phyloP scores from a whole-genome alignment of 768 basidiomycete genomes.

The Daedalea quercina region DNA sequence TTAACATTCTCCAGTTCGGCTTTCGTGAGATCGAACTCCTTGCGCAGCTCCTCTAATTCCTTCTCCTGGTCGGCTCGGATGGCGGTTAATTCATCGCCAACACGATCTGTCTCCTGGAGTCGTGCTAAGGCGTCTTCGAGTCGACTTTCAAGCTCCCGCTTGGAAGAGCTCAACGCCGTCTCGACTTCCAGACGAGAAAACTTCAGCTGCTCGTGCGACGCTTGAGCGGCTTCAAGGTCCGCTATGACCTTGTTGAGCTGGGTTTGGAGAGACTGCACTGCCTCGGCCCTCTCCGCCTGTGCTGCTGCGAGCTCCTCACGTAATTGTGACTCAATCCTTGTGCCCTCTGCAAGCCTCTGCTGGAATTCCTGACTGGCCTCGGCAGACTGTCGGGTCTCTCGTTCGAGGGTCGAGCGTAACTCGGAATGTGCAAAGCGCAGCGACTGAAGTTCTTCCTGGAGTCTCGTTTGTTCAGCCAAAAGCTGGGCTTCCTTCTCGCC shows the following conservation, averaged over 20 bases:
- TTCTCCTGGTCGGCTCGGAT: constrained; percentile 6
- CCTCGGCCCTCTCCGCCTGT: constrained; percentile 6
- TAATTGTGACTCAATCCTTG: constrained; percentile 6
- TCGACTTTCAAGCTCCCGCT: constrained; percentile 14
- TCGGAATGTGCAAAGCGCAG: constrained; percentile 11
- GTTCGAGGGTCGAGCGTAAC: constrained; percentile 7
- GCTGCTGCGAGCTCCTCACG: constrained; percentile 5
- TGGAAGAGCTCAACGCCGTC: constrained; percentile 15
- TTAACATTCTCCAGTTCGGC: neutral
- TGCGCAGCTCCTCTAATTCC: constrained; percentile 7
- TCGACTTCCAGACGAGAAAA: constrained; percentile 10
- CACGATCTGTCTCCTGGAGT: constrained; percentile 1
- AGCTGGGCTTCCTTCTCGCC: constrained; percentile 6
- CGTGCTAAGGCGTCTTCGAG: constrained; percentile 7
- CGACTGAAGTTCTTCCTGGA: constrained; percentile 9
- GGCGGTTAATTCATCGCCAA: constrained; percentile 5
- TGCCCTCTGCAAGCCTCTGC: constrained; percentile 9
- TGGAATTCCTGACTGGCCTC: constrained; percentile 12
- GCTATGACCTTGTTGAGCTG: constrained; percentile 9
- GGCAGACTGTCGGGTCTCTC: constrained; percentile 4
- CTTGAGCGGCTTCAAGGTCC: constrained; percentile 14
- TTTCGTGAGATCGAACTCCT: neutral
- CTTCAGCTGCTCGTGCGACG: constrained; percentile 8
- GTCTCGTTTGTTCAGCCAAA: neutral
- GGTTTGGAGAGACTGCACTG: constrained; percentile 10